phyloP scores from a whole-genome alignment of 495 filamentous ascomycete species.

The Hypoxylon cercidicola region DNA sequence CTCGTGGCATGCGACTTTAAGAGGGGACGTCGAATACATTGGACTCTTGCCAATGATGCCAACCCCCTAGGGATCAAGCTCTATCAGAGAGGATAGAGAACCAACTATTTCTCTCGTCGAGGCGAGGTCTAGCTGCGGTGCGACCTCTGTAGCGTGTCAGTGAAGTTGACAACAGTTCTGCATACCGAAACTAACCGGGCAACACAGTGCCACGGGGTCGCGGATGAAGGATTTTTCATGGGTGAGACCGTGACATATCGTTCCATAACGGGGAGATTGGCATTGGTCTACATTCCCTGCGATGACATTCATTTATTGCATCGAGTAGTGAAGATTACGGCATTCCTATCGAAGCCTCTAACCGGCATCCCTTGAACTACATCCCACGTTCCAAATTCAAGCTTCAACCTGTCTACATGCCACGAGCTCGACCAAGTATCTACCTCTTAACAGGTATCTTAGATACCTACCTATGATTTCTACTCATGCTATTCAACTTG shows the following conservation, averaged over 20 bases:
- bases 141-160: conserved; percentile 30
- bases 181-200: conserved; percentile 38
- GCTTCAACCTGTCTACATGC: conserved; percentile 10
- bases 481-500: too few relatives aligned
- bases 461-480: too few relatives aligned
- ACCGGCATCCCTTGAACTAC: conserved; percentile 14
- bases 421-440: conserved; percentile 3
- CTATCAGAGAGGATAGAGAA: conserved; percentile 3
- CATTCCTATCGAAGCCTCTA: conserved; percentile 35
- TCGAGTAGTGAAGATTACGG: conserved; percentile 32
- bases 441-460: background rate
- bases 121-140: conserved; percentile 42
- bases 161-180: conserved; percentile 32
- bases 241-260: conserved; percentile 39
- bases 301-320: conserved; percentile 28
- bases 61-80: background rate
- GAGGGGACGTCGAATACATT: conserved; percentile 24
- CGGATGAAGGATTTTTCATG: conserved; percentile 26
- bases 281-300: conserved; percentile 35
- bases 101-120: conserved; percentile 39
- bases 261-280: conserved; percentile 40
- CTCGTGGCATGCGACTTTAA: conserved; percentile 18
- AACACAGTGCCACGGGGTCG: conserved; percentile 26
- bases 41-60: conserved; percentile 21
- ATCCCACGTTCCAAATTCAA: background rate